Base-by-base conservation (phyloP, 441 rosid species). In the Viola pubescens region DNA sequence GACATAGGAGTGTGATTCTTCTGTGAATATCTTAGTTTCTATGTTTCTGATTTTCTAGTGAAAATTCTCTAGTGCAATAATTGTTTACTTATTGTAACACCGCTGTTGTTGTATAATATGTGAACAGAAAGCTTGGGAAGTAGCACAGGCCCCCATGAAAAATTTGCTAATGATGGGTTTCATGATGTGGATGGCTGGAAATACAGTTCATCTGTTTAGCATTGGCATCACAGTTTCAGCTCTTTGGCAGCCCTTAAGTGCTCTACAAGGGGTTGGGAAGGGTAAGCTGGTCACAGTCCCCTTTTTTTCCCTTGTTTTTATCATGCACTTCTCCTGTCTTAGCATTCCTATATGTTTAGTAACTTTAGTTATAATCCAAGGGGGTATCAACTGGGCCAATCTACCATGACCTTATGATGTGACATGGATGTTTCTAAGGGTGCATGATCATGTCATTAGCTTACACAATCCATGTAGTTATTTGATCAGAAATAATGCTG, bases 131-230 rank as follows among this genome's bases (percentile, higher is more conserved):
- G 97, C 98, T n/a, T 94, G 99, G 99, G 99, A 94, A 75, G 95
- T 90, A 64, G 99, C 99, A 7, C 99, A 94, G 63, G 92, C 91
- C 8, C 99, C 99, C 0, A 86, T 94, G 74, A 94, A 86, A 86
- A 94, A 90, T 74, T 80, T 94, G 83, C 60, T 94, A 70, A 94
- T 94, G 99, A 94, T 94, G 99, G 99, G 99, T 7, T 94, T 94
- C 74, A 94, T 94, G 99, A 94, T 94, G 99, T 94, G 99, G 99
- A 94, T 94, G 99, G 97, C 99, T 71, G 99, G 99, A 58, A 94
- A 83, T 63, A 88, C 97, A 0, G 99, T 90, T 60, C 99, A 94
- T 79, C 88, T 94, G 6, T 94, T 94, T 70, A 94, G 99, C 77
- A 94, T 94, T 68, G 99, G 99, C 52, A 94, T 94, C 54, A 90